These are phyloP conservation scores for Alternaria conjuncta DNA, from an alignment of 2,329 filamentous ascomycete species.

Conservation along the genomic window DNA sequence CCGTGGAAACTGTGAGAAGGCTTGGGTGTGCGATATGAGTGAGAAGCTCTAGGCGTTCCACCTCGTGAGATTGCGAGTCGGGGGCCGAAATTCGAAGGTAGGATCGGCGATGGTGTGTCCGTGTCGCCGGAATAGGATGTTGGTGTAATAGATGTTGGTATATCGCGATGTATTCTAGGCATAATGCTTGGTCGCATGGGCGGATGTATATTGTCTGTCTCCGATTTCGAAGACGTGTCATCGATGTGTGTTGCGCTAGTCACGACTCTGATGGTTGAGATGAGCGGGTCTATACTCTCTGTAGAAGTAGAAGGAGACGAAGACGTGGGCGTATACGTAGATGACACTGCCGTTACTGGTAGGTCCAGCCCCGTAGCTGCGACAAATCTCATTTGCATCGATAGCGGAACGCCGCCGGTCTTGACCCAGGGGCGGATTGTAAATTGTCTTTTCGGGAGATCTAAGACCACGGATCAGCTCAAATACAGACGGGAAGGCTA, in stretches of 20 bases:
- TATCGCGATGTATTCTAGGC: background rate
- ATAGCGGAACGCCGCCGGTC: constrained; percentile 26
- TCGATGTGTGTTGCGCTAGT: background rate
- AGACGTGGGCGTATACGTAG: background rate
- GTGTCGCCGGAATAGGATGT: background rate
- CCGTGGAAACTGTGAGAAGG: constrained; percentile 11
- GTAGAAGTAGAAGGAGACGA: background rate
- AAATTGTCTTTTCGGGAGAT: constrained; percentile 24
- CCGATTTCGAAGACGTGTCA: background rate
- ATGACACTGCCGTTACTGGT: background rate
- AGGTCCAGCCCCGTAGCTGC: constrained; percentile 4
- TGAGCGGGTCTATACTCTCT: background rate
- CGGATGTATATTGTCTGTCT: background rate
- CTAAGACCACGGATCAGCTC: constrained; percentile 37
- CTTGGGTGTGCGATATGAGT: background rate
- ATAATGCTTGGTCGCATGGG: background rate
- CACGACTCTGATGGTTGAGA: constrained; percentile 17
- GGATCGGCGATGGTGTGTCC: background rate
- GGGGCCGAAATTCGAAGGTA: background rate
- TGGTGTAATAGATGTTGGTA: constrained; percentile 1
- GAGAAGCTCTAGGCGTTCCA: background rate
- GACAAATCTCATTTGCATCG: constrained; percentile 20
- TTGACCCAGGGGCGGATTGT: constrained; percentile 39
- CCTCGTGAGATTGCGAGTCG: background rate
- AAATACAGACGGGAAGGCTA: constrained; percentile 13